Evolutionary conservation across 2,329 filamentous ascomycete species (phyloP), one percentile per base, ranked within the genome.

Genomic region (Dendrostoma leiphaemia): DNA sequence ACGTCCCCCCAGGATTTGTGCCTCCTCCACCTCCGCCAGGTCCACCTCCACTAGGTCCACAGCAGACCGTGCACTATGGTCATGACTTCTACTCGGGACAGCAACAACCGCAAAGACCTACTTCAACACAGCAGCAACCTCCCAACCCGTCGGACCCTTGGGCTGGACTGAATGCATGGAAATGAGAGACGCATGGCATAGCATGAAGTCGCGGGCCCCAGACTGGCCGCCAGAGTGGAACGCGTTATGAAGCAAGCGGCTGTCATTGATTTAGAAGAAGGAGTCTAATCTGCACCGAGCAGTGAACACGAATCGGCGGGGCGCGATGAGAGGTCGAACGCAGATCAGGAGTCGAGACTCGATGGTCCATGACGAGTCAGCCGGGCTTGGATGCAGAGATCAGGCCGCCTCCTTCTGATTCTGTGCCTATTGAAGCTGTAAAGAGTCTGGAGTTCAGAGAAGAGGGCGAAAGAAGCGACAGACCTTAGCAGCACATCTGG

Each of bases 81-180:
- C 47, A 62, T 32, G 65, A 71, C 48, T 66, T 68, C 51, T 78
- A 81, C 4, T 78, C 78, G 4, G 78, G 78, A 1, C 85, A 86
- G 69, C 78, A 80, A 13, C 74, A 77, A 47, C 67, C 67, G 41
- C 74, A 75, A 51, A 40, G 31, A 51, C 45, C 67, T 19, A n/a
- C 70, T 60, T 65, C 69, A 46, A 62, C 66, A 28, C 54, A 61
- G 40, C 55, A 61, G 51, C 60, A 65, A 47, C 67, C 67, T 47
- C 62, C 67, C 29, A 64, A 63, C 40, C 58, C 65, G 12, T 63
- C 64, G 58, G 85, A 90, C 74, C 86, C 86, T 7, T 90, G 85
- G 85, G 85, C 85, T 15, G 86, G 86, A 4, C 68, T 90, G 61
- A 86, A 80, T 71, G 81, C 80, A 43, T 89, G 86, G 86, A 88